Conservation (phyloP, 2,329 filamentous ascomycete genomes). For the Cadophora sp. region DNA sequence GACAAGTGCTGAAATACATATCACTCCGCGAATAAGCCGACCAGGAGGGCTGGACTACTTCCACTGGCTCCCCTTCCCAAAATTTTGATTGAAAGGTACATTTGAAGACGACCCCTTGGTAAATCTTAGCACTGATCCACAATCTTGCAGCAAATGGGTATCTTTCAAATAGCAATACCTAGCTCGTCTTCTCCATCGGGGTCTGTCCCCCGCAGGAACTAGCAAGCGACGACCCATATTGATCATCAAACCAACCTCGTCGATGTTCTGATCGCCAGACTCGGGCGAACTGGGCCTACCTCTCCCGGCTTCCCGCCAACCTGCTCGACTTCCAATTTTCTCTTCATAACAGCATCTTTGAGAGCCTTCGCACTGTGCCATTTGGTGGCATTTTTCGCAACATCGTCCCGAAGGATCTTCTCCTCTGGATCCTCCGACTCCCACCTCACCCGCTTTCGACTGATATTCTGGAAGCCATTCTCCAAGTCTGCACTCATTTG, state of each 20-base stretch:
- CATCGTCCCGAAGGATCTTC: conserved; percentile 19
- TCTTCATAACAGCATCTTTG: conserved; percentile 19
- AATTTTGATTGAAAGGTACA: conserved; percentile 1
- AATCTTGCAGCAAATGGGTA: conserved; percentile 22
- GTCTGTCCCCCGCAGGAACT: neutral
- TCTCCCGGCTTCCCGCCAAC: neutral
- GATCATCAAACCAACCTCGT: neutral
- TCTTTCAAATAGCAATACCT: conserved; percentile 11
- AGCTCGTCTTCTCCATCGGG: conserved; percentile 9
- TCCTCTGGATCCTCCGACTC: conserved; percentile 27
- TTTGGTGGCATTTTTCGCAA: conserved; percentile 21
- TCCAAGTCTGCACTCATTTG: neutral
- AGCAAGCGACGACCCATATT: conserved; percentile 9
- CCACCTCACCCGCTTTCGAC: conserved; percentile 21
- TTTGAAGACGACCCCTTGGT: neutral
- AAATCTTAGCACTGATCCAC: conserved; percentile 14
- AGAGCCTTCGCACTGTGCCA: conserved; percentile 26
- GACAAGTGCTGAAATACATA: neutral
- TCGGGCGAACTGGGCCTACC: neutral
- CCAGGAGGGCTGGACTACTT: neutral
- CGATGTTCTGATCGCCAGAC: neutral
- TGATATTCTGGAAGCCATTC: neutral
- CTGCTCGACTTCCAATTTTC: conserved; percentile 8
- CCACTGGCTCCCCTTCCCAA: neutral
- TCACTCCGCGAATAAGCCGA: neutral